Percentiles rank a stretch among this genome's conserved stretches.
phyloP scores from a whole-genome alignment of 129 eudicot genomes.

The Ambrosia trifida region DNA sequence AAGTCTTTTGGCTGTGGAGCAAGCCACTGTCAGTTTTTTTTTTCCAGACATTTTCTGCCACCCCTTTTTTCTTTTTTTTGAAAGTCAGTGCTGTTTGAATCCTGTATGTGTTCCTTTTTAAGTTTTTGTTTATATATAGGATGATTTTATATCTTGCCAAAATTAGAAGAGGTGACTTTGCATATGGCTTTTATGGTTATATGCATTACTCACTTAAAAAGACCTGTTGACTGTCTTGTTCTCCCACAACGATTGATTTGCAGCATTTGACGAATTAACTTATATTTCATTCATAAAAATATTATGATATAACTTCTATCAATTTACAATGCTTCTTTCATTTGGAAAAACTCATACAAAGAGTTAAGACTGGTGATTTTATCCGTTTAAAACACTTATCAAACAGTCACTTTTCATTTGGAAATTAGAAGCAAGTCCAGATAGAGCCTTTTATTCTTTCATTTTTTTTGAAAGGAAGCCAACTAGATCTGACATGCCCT shows the following conservation, averaged over 20 bases:
- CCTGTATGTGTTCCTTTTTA: not conserved
- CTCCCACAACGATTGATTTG: constrained; percentile 3
- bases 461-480: not conserved
- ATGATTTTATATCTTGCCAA: not conserved
- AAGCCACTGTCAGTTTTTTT: not conserved
- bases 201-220: not conserved
- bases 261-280: not conserved
- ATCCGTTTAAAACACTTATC: not conserved
- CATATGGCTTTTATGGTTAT: not conserved
- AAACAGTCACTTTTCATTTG: not conserved
- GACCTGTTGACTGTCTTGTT: not conserved
- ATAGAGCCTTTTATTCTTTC: not conserved
- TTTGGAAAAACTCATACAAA: not conserved
- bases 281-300: not conserved
- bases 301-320: not conserved
- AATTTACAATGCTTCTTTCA: not conserved
- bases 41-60: not conserved
- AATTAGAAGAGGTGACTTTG: not conserved
- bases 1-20: not conserved
- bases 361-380: not conserved
- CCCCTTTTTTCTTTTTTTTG: not conserved
- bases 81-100: not conserved
- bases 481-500: not conserved
- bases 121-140: not conserved
- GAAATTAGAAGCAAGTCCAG: constrained; percentile 11